phyloP scores from a whole-genome alignment of 306 rosid genomes.

The Vigna radiata region DNA sequence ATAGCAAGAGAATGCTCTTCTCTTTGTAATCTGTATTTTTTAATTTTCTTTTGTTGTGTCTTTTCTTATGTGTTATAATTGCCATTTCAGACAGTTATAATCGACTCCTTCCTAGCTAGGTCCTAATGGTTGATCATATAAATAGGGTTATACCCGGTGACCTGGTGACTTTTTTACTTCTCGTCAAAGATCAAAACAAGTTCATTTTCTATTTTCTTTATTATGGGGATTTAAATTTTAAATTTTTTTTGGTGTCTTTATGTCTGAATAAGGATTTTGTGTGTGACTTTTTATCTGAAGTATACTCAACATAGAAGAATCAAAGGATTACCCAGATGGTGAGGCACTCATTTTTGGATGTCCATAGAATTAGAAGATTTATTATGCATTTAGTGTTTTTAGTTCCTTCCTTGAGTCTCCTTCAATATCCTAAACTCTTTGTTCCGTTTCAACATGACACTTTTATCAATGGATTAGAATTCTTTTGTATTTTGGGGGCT shows the following conservation, averaged over 20 bases:
- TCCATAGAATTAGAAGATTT: background rate
- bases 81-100: background rate
- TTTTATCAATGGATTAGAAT: background rate
- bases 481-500: conserved; percentile 16
- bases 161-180: background rate
- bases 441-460: conserved; percentile 4
- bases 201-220: background rate
- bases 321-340: conserved; percentile 10
- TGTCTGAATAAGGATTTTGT: conserved; percentile 16
- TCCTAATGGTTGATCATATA: background rate
- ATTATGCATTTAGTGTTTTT: conserved; percentile 13
- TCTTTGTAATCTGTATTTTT: background rate
- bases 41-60: background rate
- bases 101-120: background rate
- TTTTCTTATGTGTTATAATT: background rate
- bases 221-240: background rate
- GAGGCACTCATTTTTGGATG: background rate
- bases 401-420: background rate
- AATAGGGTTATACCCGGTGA: background rate
- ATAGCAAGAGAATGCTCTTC: background rate
- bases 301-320: conserved; percentile 22
- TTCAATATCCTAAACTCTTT: conserved; percentile 27
- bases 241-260: conserved; percentile 27
- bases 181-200: background rate
- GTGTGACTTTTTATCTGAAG: background rate